phyloP scores from a whole-genome alignment of 2,329 filamentous ascomycete genomes.

The Graphilbum fragrans region DNA sequence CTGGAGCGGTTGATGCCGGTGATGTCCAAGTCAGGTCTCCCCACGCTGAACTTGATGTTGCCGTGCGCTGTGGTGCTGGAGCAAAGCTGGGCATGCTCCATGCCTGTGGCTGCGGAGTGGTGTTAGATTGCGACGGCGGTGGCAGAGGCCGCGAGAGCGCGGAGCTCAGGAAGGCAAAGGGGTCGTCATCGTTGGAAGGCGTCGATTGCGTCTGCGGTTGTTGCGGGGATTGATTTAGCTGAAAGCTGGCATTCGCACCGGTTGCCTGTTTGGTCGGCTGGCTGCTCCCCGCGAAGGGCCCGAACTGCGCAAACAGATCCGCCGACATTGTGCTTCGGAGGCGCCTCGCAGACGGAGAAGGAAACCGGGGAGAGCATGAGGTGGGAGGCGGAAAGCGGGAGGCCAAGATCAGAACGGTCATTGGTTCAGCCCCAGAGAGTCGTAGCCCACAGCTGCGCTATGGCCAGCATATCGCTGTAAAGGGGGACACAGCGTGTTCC shows the following conservation, averaged over 20 bases:
- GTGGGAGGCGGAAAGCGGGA: too few species aligned
- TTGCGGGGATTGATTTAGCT: slow-evolving; percentile 12
- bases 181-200: slow-evolving; percentile 13
- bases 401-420: too few species aligned
- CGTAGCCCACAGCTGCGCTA: too few species aligned
- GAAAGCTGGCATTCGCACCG: too few species aligned
- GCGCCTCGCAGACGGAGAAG: background rate
- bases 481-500: too few species aligned
- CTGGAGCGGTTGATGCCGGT: background rate
- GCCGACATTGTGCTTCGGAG: slow-evolving; percentile 38
- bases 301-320: slow-evolving; percentile 54
- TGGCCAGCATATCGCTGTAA: too few species aligned
- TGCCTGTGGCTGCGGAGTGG: slow-evolving; percentile 3
- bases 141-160: slow-evolving; percentile 9
- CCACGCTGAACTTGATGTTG: too few species aligned
- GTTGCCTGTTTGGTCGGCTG: slow-evolving; percentile 4
- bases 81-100: background rate
- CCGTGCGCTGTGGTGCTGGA: too few species aligned
- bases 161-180: slow-evolving; percentile 19
- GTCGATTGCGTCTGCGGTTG: slow-evolving; percentile 9
- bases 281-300: slow-evolving; percentile 28
- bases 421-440: too few species aligned
- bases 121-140: slow-evolving; percentile 8
- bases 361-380: too few species aligned
- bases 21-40: background rate